Evolutionary conservation across 2,329 filamentous ascomycete species (phyloP), one percentile per base, ranked within the genome.

Genomic region (Trichoderma guizhouense): DNA sequence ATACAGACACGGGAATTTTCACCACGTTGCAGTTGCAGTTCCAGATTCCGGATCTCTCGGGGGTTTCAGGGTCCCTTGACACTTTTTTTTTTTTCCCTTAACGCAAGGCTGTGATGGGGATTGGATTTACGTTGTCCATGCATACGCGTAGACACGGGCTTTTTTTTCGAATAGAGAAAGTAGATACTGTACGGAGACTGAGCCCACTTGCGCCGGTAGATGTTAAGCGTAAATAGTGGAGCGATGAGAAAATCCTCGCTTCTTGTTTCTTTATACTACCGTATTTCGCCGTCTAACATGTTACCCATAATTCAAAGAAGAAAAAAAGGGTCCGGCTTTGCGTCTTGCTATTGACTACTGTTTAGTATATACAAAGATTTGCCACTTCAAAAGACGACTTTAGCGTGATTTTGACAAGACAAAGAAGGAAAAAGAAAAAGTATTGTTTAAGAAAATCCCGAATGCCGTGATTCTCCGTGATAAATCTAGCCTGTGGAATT

Each of bases 141-240:
- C 30, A 39, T 68, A 68, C 65, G 36, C 53, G 65, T 67, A 68
- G 32, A 67, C 28, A 39, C 32, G n/a, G 57, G n/a, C 21, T 39
- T 36, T 43, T 43, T 39, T 43, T 18, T 43, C 15, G 36, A 43
- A 43, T 18, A 18, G 3, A 43, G 39, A 21, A 21, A 51, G 34
- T 36, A 51, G 43, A 51, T 51, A 51, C 43, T 51, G 43, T 51
- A 51, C 43, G 43, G 43, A 51, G 58, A 7, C 34, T n/a, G 2
- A 30, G 62, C 26, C 7, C n/a, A 32, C 43, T n/a, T 21, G 9
- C 39, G 43, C 34, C 24, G 26, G 15, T 21, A 64, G 24, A 53
- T 51, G 18, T 51, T 58, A 67, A 67, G 51, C 64, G 64, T 67
- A 58, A 43, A 67, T 66, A 57, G 64, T 66, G 64, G 64, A 39